Percentiles rank a stretch among this genome's conserved stretches.
phyloP scores from a whole-genome alignment of 176 grass and related monocot genomes.

The Triticum urartu region DNA sequence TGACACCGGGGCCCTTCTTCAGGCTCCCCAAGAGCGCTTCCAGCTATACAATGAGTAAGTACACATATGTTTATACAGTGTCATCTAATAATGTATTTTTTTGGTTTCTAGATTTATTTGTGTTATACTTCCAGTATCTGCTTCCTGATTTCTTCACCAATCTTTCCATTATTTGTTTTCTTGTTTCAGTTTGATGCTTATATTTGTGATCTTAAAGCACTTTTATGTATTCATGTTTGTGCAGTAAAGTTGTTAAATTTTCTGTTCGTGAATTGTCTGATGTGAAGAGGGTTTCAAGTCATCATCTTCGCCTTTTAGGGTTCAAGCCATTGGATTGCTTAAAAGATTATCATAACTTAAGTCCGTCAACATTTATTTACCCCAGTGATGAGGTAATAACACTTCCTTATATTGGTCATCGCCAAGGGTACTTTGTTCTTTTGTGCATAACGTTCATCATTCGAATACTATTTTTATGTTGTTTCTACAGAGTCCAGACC shows the following conservation, averaged over 20 bases:
- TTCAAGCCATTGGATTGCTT: slow-evolving; percentile 93
- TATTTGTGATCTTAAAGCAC: slow-evolving; percentile 26
- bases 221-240: slow-evolving; percentile 22
- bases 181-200: slow-evolving; percentile 8
- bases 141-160: slow-evolving; percentile 20
- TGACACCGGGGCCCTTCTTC: slow-evolving; percentile 80
- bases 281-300: slow-evolving; percentile 84
- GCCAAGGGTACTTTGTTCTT: slow-evolving; percentile 12
- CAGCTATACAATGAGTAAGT: slow-evolving; percentile 90
- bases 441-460: neutral
- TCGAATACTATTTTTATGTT: neutral
- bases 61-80: neutral
- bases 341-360: slow-evolving; percentile 94
- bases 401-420: neutral
- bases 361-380: slow-evolving; percentile 91
- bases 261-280: slow-evolving; percentile 67
- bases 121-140: neutral
- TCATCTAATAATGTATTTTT: neutral
- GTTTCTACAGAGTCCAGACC: neutral
- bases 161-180: neutral
- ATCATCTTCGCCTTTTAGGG: slow-evolving; percentile 79
- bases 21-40: slow-evolving; percentile 59
- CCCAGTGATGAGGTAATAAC: slow-evolving; percentile 79
- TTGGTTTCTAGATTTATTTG: slow-evolving; percentile 18
- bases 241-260: slow-evolving; percentile 75